Base-by-base conservation (phyloP, 306 rosid genomes). In the Sesbania bispinosa region DNA sequence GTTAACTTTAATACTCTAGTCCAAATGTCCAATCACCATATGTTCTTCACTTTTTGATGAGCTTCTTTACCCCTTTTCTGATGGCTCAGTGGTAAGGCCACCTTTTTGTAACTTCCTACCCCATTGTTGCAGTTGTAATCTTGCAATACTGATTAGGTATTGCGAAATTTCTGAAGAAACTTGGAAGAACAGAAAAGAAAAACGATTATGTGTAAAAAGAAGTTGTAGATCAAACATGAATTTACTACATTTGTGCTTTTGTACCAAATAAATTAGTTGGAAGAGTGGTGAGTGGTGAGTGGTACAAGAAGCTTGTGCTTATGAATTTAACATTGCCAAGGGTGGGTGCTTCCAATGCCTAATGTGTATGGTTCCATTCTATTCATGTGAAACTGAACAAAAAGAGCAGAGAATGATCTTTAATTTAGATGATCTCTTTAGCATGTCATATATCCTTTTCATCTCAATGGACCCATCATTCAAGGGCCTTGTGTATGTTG, bases 301-400 rank as follows among this genome's bases (percentile, higher is more conserved):
- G 50, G 33, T 51, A 41, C 67, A 30, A 64, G 38, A 36, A 42
- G 46, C 32, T 39, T 50, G 65, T 29, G 39, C 55, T 50, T 64
- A 63, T 41, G 0, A 41, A 66, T 30, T 57, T 38, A 33, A 47
- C 67, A 67, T 67, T 67, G 16, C 33, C 68, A 46, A 67, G 38
- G 65, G 72, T 48, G 69, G 59, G n/a, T n/a, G n/a, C n/a, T 64
- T 9, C 51, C 29, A 35, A 75, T 69, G 43, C 52, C 74, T 45
- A 2, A 14, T 32, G 35, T 71, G 55, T 43, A 24, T 50, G 0
- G 16, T 20, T 72, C 61, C 73, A 53, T 55, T 53, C 19, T 13
- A 21, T 43, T 62, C 54, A 64, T 26, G 46, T 64, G 41, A 72
- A 76, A 47, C 60, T 16, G 36, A 67, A 54, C 52, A 70, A 42